Conservation (phyloP, 192 early-diverging fungal species). For the Dissophora globulifera region DNA sequence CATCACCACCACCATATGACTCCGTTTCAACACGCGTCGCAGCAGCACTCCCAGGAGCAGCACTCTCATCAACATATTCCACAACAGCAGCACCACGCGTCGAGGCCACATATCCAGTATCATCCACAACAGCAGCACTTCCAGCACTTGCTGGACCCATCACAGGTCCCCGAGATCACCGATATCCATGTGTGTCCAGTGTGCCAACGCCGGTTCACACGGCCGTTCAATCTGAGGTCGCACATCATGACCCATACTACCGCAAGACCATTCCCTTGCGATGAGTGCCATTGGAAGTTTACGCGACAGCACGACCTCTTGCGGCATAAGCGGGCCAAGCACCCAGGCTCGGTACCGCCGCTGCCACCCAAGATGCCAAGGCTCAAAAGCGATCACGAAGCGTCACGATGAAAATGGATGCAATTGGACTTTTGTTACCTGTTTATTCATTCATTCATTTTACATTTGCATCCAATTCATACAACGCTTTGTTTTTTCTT, state of each 20-base stretch:
- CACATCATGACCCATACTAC: slow-evolving; percentile 80
- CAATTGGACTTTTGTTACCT: too few species aligned
- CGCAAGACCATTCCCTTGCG: slow-evolving; percentile 79
- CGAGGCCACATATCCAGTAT: background rate
- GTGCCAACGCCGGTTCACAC: slow-evolving; percentile 64
- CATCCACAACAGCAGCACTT: slow-evolving; percentile 29
- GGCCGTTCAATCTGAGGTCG: slow-evolving; percentile 82
- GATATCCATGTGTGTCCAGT: slow-evolving; percentile 48
- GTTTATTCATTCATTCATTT: too few species aligned
- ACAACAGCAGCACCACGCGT: background rate
- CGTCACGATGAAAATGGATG: too few species aligned
- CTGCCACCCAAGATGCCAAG: slow-evolving; percentile 20
- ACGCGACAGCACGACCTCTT: slow-evolving; percentile 63
- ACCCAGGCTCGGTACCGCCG: slow-evolving; percentile 30
- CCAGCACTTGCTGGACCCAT: slow-evolving; percentile 37
- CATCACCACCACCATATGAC: background rate
- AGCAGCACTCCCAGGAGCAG: background rate
- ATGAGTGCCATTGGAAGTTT: slow-evolving; percentile 82
- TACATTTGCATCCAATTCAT: too few species aligned
- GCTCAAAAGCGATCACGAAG: too few species aligned
- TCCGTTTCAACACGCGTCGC: background rate
- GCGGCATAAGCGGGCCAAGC: slow-evolving; percentile 44
- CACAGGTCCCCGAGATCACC: slow-evolving; percentile 35
- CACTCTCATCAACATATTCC: background rate
- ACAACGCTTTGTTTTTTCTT: too few species aligned